Conservation (phyloP, 345 rosid species). For the Trapa bicornis region DNA sequence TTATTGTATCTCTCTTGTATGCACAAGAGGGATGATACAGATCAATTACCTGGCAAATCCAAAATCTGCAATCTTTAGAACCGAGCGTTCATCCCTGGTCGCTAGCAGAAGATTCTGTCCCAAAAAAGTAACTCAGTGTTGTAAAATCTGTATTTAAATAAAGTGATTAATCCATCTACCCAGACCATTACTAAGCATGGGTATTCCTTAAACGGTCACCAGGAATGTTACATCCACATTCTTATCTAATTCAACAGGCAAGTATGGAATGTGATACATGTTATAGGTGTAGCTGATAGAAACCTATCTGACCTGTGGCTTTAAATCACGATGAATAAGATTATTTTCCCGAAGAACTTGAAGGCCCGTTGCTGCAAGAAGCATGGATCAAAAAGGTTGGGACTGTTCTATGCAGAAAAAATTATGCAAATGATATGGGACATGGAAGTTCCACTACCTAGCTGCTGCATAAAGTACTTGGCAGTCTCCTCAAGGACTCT, state of each 20-base stretch:
- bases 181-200: not conserved
- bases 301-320: conserved; percentile 67
- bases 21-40: not conserved
- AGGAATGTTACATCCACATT: not conserved
- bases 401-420: conserved; percentile 6
- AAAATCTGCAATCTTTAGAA: conserved; percentile 93
- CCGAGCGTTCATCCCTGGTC: conserved; percentile 43
- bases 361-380: conserved; percentile 65
- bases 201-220: not conserved
- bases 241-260: not conserved
- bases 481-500: conserved; percentile 70
- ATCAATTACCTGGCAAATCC: conserved; percentile 88
- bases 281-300: not conserved
- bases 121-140: conserved; percentile 19
- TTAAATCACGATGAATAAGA: conserved; percentile 88
- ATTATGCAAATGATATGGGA: conserved; percentile 7
- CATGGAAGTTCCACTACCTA: conserved; percentile 31
- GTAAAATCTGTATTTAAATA: conserved; percentile 2
- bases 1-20: not conserved
- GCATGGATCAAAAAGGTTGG: conserved; percentile 7
- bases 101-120: conserved; percentile 92
- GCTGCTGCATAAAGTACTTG: conserved; percentile 86
- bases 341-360: conserved; percentile 84
- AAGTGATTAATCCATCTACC: not conserved
- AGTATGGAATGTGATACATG: not conserved